Percentiles rank a stretch among this genome's conserved stretches.
Evolutionary conservation across 495 filamentous ascomycete species (phyloP).

Genomic region (Tuber microsphaerosporum): DNA sequence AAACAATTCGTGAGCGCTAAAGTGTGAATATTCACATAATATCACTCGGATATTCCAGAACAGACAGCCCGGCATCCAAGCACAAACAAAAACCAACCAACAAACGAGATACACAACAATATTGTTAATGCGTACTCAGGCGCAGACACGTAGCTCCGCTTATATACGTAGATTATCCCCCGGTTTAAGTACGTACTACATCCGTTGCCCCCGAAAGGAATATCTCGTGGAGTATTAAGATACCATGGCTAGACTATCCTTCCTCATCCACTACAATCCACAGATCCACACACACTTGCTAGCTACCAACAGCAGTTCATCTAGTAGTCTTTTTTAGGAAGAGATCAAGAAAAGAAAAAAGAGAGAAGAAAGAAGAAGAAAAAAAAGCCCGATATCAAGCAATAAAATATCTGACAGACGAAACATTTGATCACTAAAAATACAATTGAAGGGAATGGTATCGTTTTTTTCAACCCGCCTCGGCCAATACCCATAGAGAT

Average conservation of each 20-base stretch:
- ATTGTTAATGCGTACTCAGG: neutral
- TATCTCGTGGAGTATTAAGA: neutral
- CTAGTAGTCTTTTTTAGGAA: neutral
- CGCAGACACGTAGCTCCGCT: neutral
- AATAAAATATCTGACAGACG: slow-evolving; percentile 1
- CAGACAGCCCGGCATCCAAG: neutral
- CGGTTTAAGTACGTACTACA: neutral
- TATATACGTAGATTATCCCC: neutral
- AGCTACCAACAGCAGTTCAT: neutral
- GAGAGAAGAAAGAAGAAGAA: neutral
- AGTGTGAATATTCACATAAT: neutral
- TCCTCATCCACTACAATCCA: neutral
- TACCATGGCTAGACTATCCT: neutral
- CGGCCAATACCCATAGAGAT: neutral
- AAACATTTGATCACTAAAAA: slow-evolving; percentile 3
- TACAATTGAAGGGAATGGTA: neutral
- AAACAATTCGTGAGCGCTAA: neutral
- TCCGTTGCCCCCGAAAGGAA: neutral
- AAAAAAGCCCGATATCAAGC: neutral
- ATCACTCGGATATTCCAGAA: neutral
- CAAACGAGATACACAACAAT: neutral
- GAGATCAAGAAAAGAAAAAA: neutral
- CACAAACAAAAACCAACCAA: neutral
- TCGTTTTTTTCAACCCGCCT: neutral
- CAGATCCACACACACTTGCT: neutral